Evolutionary conservation across 257 asterid species (phyloP).

Genomic region (Echium plantagineum): DNA sequence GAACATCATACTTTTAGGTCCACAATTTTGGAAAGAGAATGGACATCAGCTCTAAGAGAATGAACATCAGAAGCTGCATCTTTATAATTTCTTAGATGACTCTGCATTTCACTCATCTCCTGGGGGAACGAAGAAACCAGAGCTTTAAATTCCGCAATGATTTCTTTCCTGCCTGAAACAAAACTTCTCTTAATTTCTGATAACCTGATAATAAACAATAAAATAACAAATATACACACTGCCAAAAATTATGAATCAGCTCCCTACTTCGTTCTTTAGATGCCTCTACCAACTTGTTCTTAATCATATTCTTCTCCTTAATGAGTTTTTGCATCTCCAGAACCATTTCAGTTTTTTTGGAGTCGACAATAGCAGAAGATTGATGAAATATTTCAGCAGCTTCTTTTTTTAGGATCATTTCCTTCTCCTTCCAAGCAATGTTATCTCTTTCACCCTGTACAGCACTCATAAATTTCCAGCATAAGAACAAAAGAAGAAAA

Average conservation of each 20-base stretch:
- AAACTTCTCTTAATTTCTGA: conserved; percentile 9
- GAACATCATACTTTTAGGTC: conserved; percentile 51
- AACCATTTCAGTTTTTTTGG: conserved; percentile 67
- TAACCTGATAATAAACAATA: conserved; percentile 5
- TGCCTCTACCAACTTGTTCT: conserved; percentile 61
- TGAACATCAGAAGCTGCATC: conserved; percentile 71
- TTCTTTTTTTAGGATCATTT: conserved; percentile 64
- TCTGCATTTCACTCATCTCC: conserved; percentile 85
- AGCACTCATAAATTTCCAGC: background rate
- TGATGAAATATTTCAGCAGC: conserved; percentile 61
- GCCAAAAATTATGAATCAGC: conserved; percentile 6
- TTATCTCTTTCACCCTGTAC: conserved; percentile 71
- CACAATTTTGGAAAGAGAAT: conserved; percentile 51
- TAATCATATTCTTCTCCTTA: conserved; percentile 42
- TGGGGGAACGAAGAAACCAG: conserved; percentile 86
- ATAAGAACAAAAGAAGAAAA: background rate
- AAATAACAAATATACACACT: background rate
- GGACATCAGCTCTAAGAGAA: conserved; percentile 64
- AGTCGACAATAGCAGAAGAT: conserved; percentile 56
- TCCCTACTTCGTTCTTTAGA: conserved; percentile 66
- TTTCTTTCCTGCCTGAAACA: conserved; percentile 78
- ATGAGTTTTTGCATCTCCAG: conserved; percentile 47
- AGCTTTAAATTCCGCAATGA: conserved; percentile 65
- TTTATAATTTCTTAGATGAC: conserved; percentile 65
- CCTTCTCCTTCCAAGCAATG: conserved; percentile 84